phyloP scores from a whole-genome alignment of 108 stramenopile genomes.

The Schizochytrium sp. region DNA sequence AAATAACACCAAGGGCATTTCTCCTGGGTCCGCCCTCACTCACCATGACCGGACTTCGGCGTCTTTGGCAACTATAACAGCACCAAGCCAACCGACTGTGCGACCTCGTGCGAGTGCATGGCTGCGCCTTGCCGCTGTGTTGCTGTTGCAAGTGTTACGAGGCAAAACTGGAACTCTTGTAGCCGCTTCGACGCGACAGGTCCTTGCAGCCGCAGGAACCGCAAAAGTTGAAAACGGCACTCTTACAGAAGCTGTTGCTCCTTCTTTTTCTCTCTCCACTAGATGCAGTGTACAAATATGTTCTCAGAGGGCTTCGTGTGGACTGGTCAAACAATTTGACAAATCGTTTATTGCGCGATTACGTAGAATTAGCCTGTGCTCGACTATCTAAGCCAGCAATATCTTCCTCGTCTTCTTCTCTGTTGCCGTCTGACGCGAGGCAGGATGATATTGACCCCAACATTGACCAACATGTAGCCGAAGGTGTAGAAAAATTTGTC shows the following conservation, averaged over 20 bases:
- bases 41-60: no score
- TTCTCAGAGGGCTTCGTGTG: not conserved
- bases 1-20: no score
- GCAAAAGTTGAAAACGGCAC: not conserved
- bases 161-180: not conserved
- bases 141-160: slow-evolving; percentile 3
- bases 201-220: slow-evolving; percentile 30
- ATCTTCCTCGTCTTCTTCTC: no score
- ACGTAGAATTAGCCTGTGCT: slow-evolving; percentile 1
- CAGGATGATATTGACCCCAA: slow-evolving; percentile 74
- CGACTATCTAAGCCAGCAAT: slow-evolving; percentile 62
- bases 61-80: no score
- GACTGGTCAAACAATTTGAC: slow-evolving; percentile 27
- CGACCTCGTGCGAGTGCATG: not conserved
- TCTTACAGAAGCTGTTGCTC: not conserved
- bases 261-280: not conserved
- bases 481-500: slow-evolving; percentile 92
- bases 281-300: slow-evolving; percentile 19
- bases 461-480: slow-evolving; percentile 94
- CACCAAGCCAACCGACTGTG: not conserved
- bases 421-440: no score
- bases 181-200: not conserved
- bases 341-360: not conserved
- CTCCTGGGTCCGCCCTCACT: no score
- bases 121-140: slow-evolving; percentile 30